These are phyloP conservation scores for Teunomyces aglyptinius DNA, from an alignment of 805 yeast species.

Conservation along the genomic window DNA sequence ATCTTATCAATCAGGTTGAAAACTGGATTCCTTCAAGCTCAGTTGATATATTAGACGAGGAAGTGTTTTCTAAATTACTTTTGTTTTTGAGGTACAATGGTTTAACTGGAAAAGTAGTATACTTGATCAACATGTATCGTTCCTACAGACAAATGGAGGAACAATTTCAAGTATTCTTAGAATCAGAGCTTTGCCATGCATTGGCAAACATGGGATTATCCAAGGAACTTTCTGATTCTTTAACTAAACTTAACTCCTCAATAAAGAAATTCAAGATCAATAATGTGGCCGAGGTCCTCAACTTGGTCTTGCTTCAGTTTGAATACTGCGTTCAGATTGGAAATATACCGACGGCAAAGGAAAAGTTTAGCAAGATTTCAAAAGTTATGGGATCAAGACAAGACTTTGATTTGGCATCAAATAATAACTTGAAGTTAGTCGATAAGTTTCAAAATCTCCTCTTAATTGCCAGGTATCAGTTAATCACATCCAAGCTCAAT, in stretches of 20 bases:
- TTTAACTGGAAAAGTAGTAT: constrained; percentile 19
- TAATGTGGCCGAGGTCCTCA: constrained; percentile 15
- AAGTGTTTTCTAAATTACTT: constrained; percentile 22
- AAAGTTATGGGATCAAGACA: constrained; percentile 24
- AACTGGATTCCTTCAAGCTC: constrained; percentile 11
- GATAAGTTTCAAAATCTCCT: constrained; percentile 26
- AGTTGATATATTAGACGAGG: constrained; percentile 19
- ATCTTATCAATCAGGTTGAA: constrained; percentile 9
- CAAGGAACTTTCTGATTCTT: constrained; percentile 13
- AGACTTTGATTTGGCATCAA: constrained; percentile 24
- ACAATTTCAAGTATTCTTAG: constrained; percentile 7
- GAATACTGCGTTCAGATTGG: constrained; percentile 20
- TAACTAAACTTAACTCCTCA: constrained; percentile 14
- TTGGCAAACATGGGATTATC: constrained; percentile 5
- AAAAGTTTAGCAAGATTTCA: constrained; percentile 22
- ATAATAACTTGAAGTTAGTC: constrained; percentile 10
- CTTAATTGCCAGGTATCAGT: constrained; percentile 36
- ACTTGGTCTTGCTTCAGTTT: constrained; percentile 30
- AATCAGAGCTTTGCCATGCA: constrained; percentile 13
- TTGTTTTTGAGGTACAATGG: constrained; percentile 26
- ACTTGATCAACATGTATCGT: constrained; percentile 20
- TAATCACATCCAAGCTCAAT: constrained; percentile 25
- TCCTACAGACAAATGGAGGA: constrained; percentile 1
- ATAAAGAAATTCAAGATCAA: constrained; percentile 11
- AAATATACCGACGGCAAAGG: constrained; percentile 18